Base-by-base conservation (phyloP, 768 basidiomycete species). In the Mycena galopus region DNA sequence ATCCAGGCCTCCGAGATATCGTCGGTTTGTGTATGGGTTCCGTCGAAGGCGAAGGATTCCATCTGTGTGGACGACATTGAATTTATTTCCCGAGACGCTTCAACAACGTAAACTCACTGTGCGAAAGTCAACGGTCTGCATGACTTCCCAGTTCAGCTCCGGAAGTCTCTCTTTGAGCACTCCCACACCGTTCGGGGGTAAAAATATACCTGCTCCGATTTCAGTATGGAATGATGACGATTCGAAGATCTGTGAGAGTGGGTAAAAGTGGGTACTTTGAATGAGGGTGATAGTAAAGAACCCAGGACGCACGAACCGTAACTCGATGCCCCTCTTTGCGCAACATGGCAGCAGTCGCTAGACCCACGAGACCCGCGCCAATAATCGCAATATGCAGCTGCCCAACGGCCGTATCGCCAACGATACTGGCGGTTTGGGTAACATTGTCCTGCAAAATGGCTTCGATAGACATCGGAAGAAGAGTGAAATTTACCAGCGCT, bases 201-300 rank as follows among this genome's bases (percentile, higher is more conserved):
- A 39, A 27, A 58, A 39, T 14, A 72, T 67, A 3, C 64, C 71
- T 6, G 71, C 71, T 2, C 71, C 71, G 16, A 72, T 67, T 53
- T 72, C 65, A 37, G 71, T 58, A 58, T 66, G 65, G 27, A 66
- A 59, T 16, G 71, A 65, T 3, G 71, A 51, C 8, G 71, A 72
- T 47, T 72, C 71, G 56, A 72, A 72, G n/a, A 72, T 53, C 71
- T 72, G 50, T 37, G n/a, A n/a, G n/a, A n/a, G n/a, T n/a, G n/a
- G n/a, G n/a, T n/a, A n/a, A n/a, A n/a, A n/a, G n/a, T n/a, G 35
- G 35, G 16, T 37, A 37, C 10, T 37, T 11, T 37, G 35, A 37
- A 16, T 37, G 16, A 37, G 35, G 35, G 16, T 8, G 35, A 37
- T 11, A 37, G 35, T n/a, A n/a, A n/a, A n/a, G n/a, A n/a, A n/a